Conservation (phyloP, 1,139 yeast species). For the Geotrichum bryndzae region DNA sequence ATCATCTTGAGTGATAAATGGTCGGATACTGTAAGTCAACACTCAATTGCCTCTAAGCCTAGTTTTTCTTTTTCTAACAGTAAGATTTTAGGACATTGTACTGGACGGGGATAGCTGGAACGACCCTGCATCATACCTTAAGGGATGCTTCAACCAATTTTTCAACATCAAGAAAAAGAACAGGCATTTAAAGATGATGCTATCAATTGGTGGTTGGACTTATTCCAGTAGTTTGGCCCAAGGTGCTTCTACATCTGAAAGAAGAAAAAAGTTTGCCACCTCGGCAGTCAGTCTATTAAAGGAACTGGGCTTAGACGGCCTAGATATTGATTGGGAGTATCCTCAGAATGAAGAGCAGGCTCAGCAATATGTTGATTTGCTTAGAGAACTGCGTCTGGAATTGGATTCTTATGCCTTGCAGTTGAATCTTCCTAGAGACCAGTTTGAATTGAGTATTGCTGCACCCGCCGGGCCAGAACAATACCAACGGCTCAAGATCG, state of each 20-base stretch:
- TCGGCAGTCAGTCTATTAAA: constrained; percentile 46
- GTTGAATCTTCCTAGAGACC: constrained; percentile 27
- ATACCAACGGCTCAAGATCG: constrained; percentile 41
- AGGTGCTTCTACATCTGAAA: constrained; percentile 39
- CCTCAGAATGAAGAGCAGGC: constrained; percentile 52
- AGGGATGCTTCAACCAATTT: constrained; percentile 56
- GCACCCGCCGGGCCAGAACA: constrained; percentile 61
- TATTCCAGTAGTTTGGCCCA: constrained; percentile 48
- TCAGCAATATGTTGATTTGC: constrained; percentile 41
- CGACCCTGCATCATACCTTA: constrained; percentile 20
- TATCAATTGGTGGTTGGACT: constrained; percentile 92
- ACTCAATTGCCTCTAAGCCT: constrained; percentile 8
- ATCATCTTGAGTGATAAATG: constrained; percentile 56
- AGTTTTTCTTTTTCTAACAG: constrained; percentile 22
- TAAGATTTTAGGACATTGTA: constrained; percentile 23
- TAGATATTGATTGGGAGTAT: constrained; percentile 95
- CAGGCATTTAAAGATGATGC: constrained; percentile 50
- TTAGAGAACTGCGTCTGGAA: constrained; percentile 40
- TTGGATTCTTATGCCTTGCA: constrained; percentile 40
- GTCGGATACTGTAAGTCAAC: constrained; percentile 47
- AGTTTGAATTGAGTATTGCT: constrained; percentile 59
- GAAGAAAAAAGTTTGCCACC: constrained; percentile 45
- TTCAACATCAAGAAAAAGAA: constrained; percentile 44
- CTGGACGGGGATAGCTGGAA: constrained; percentile 22
- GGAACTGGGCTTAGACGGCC: constrained; percentile 72